A percentile compares a stretch with the other conserved stretches of the same genome.
phyloP scores from a whole-genome alignment of 169 alveolate species.

The Cyclospora cayetanensis region DNA sequence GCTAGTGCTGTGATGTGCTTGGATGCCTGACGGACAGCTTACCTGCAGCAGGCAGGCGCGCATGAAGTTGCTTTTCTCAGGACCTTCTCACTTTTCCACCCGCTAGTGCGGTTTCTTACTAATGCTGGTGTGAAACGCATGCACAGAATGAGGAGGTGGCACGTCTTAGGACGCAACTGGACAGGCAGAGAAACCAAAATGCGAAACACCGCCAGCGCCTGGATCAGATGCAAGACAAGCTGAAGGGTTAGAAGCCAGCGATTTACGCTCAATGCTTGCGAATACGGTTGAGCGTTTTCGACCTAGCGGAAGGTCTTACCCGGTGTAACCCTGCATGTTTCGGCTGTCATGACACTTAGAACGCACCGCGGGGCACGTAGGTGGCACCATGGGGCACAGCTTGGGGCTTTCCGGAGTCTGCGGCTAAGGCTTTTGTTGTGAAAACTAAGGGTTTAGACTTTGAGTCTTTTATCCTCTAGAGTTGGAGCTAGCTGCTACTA shows the following conservation, averaged over 20 bases:
- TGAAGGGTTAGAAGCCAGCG: neutral
- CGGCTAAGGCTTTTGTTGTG: neutral
- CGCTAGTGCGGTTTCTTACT: too few relatives aligned
- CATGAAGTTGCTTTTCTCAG: too few relatives aligned
- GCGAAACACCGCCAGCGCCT: neutral
- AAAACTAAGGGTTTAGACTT: too few relatives aligned
- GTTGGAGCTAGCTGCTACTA: conserved; percentile 73
- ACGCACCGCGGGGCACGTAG: neutral
- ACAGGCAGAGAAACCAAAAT: neutral
- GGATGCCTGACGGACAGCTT: neutral
- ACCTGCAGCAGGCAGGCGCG: neutral
- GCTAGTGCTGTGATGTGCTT: neutral
- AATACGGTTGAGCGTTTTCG: neutral
- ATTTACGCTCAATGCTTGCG: too few relatives aligned
- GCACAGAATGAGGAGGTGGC: conserved; percentile 3
- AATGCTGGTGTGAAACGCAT: neutral
- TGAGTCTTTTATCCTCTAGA: too few relatives aligned
- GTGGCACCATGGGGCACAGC: neutral
- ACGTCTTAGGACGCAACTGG: neutral
- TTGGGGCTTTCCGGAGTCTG: neutral
- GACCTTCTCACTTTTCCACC: too few relatives aligned
- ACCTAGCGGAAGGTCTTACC: neutral
- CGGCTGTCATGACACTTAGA: neutral
- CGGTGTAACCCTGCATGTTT: neutral
- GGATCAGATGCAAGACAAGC: neutral